These are phyloP conservation scores for Tripterygium wilfordii DNA, from an alignment of 177 flowering plant species.

Conservation along the genomic window DNA sequence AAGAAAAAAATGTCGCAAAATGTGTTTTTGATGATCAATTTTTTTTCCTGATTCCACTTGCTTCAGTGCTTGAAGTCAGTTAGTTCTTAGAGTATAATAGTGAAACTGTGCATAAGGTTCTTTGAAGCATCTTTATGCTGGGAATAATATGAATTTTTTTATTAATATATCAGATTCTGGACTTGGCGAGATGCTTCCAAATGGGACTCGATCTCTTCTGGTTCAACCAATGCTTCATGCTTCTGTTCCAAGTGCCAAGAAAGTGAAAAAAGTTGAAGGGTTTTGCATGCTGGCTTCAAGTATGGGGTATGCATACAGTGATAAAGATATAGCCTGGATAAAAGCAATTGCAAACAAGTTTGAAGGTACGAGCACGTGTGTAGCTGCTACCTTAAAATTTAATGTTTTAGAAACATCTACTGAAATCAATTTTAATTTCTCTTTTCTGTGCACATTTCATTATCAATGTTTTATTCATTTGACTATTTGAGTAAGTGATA, in stretches of 20 bases:
- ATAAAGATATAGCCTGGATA: constrained; percentile 73
- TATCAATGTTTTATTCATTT: too few relatives aligned
- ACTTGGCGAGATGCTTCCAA: constrained; percentile 52
- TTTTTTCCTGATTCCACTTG: too few relatives aligned
- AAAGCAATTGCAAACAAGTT: constrained; percentile 60
- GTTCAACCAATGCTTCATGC: constrained; percentile 49
- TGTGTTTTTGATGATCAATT: too few relatives aligned
- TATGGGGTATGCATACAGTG: constrained; percentile 54
- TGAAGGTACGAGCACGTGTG: constrained; percentile 22
- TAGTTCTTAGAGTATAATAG: too few relatives aligned
- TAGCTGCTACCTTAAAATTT: not conserved
- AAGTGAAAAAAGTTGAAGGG: constrained; percentile 31
- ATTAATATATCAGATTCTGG: constrained; percentile 41
- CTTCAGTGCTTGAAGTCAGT: too few relatives aligned
- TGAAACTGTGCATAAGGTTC: too few relatives aligned
- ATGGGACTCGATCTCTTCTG: constrained; percentile 54
- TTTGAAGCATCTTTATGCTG: not conserved
- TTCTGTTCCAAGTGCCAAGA: constrained; percentile 11
- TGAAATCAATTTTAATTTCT: too few relatives aligned
- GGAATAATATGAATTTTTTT: constrained; percentile 8
- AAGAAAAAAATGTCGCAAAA: too few relatives aligned
- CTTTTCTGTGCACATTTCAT: too few relatives aligned
- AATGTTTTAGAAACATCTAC: too few relatives aligned
- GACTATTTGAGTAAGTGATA: too few relatives aligned
- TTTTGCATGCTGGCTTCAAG: constrained; percentile 68